A percentile compares a stretch with the other conserved stretches of the same genome.
phyloP scores from a whole-genome alignment of 2,329 filamentous ascomycete genomes.

The Penicillium fuscoglaucum region DNA sequence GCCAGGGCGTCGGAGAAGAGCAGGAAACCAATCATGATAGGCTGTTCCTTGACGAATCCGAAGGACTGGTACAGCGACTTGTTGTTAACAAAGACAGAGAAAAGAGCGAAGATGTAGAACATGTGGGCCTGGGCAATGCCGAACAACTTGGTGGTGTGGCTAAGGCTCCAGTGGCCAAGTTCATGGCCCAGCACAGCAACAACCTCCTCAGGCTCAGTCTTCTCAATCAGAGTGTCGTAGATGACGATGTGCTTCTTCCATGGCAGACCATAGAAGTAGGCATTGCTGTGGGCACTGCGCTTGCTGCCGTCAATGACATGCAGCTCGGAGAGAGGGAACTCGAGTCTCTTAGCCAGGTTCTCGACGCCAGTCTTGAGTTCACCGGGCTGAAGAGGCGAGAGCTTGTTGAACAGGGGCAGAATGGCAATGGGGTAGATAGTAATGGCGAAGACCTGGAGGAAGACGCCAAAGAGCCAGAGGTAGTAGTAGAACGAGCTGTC shows the following conservation, averaged over 20 bases:
- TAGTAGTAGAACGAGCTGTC: slow-evolving; percentile 97
- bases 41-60: slow-evolving; percentile 78
- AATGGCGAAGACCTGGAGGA: slow-evolving; percentile 89
- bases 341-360: slow-evolving; percentile 73
- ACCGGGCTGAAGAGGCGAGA: slow-evolving; percentile 86
- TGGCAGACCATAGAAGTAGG: slow-evolving; percentile 94
- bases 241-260: slow-evolving; percentile 99
- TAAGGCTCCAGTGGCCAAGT: slow-evolving; percentile 93
- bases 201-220: slow-evolving; percentile 87
- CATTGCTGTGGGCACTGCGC: slow-evolving; percentile 83
- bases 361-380: slow-evolving; percentile 87
- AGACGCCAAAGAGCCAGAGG: slow-evolving; percentile 88
- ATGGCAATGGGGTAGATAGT: slow-evolving; percentile 95
- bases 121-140: slow-evolving; percentile 86
- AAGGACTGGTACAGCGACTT: slow-evolving; percentile 85
- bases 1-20: slow-evolving; percentile 95
- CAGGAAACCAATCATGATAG: slow-evolving; percentile 95
- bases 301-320: slow-evolving; percentile 94
- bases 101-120: slow-evolving; percentile 94
- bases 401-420: slow-evolving; percentile 95
- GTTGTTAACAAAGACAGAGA: slow-evolving; percentile 98
- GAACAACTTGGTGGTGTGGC: slow-evolving; percentile 90
- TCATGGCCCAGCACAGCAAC: slow-evolving; percentile 94
- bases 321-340: slow-evolving; percentile 89
- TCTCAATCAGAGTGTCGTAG: slow-evolving; percentile 95